phyloP scores from a whole-genome alignment of 345 rosid species.

The Euphorbia lathyris region DNA sequence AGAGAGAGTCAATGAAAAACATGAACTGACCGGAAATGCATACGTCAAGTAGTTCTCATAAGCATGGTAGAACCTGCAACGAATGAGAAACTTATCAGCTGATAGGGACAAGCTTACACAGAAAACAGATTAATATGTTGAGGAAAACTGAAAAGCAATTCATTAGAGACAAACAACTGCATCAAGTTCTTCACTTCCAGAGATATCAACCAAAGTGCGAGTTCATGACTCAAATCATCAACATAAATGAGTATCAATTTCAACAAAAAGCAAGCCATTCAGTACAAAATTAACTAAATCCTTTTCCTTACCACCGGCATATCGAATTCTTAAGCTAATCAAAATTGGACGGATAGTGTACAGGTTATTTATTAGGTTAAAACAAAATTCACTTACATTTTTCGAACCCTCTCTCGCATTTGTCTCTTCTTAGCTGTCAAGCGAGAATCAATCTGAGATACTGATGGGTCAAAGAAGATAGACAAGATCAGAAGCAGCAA shows the following conservation, averaged over 20 bases:
- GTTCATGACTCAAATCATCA: no score
- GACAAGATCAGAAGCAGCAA: constrained; percentile 46
- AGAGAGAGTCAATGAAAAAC: constrained; percentile 5
- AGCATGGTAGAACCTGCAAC: constrained; percentile 88
- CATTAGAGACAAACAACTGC: neutral
- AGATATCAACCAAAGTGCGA: neutral
- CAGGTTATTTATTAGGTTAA: neutral
- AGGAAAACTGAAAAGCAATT: neutral
- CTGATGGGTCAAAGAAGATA: constrained; percentile 26
- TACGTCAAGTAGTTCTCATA: constrained; percentile 82
- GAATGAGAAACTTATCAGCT: neutral
- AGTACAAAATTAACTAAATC: neutral
- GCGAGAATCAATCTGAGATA: constrained; percentile 38
- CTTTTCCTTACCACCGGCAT: constrained; percentile 1
- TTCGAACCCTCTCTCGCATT: constrained; percentile 77
- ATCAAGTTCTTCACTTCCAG: neutral
- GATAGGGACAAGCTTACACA: neutral
- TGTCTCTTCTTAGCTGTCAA: constrained; percentile 57
- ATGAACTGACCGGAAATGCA: constrained; percentile 79
- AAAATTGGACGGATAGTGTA: neutral
- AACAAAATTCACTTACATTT: constrained; percentile 64
- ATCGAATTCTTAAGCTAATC: neutral
- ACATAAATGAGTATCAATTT: neutral
- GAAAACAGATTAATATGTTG: no score
- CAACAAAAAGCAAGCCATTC: neutral